phyloP scores from a whole-genome alignment of 768 basidiomycete species.

The Amanita phalloides region DNA sequence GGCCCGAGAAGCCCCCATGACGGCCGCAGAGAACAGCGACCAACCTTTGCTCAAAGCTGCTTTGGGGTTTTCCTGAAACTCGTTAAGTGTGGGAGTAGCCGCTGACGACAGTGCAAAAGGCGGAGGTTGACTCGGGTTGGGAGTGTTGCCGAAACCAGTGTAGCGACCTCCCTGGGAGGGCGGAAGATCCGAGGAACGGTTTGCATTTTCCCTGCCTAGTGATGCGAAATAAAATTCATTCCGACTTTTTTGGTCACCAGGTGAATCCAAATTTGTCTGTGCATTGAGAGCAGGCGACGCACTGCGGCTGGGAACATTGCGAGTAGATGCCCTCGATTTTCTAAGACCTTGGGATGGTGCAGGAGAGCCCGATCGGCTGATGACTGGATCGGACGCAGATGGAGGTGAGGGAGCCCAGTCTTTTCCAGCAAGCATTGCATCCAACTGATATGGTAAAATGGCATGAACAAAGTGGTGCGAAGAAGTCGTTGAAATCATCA shows the following conservation, averaged over 20 bases:
- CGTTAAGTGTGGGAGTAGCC: constrained; percentile 65
- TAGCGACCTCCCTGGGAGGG: constrained; percentile 94
- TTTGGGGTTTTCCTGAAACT: constrained; percentile 80
- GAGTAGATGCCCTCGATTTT: constrained; percentile 70
- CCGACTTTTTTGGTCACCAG: constrained; percentile 53
- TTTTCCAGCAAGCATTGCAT: constrained; percentile 62
- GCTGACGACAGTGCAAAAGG: constrained; percentile 69
- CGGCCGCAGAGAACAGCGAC: constrained; percentile 86
- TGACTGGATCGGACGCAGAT: constrained; percentile 34
- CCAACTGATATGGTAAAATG: constrained; percentile 53
- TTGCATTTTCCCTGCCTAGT: constrained; percentile 76
- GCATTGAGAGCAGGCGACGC: constrained; percentile 40
- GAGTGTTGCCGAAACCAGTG: constrained; percentile 84
- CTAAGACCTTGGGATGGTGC: constrained; percentile 74
- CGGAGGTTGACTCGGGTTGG: constrained; percentile 54
- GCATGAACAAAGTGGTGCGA: constrained; percentile 11
- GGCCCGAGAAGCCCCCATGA: constrained; percentile 66
- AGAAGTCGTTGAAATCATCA: constrained; percentile 7
- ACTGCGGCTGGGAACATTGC: constrained; percentile 38
- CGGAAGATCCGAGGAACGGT: constrained; percentile 66
- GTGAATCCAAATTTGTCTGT: constrained; percentile 31
- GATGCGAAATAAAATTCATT: constrained; percentile 85
- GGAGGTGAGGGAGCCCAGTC: constrained; percentile 73
- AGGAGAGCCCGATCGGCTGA: constrained; percentile 34
- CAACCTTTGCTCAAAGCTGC: constrained; percentile 88